Base-by-base conservation (phyloP, 2,329 filamentous ascomycete species). In the Aspergillus carbonarius region DNA sequence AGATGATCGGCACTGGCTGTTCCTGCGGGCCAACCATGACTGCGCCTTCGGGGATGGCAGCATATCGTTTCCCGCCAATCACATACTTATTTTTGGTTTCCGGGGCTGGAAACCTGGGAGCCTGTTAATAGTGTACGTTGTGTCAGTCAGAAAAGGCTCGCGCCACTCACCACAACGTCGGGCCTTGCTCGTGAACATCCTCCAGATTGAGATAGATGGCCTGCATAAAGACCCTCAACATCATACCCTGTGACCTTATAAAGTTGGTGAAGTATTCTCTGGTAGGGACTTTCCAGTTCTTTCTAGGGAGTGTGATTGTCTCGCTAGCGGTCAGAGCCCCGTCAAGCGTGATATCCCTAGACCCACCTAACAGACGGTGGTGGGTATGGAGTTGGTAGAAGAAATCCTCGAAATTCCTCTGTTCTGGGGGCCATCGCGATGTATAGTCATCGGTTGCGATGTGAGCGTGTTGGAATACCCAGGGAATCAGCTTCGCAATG, bases 391-490 rank as follows among this genome's bases (percentile, higher is more conserved):
- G 40, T n/a, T 46, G 17, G 20, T 52, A 18, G 32, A 59, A 59
- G 12, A 59, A 18, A 5, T 20, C 23, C 13, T 18, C 35, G 37
- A 59, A 59, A 12, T 10, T 12, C 13, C 12, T 17, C n/a, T 48
- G 30, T 25, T 46, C 52, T 39, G 27, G 9, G 8, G 47, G 47
- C 53, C 37, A 59, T 35, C 30, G 18, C 25, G 12, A 9, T 7
- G 47, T 17, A 20, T 18, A 34, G 20, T 18, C 12, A 9, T 18
- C 12, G 20, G 46, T 23, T 40, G 48, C 57, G 12, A 44, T 34
- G 18, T 52, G 23, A 9, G 20, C 17, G n/a, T 59, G 32, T 20
- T 46, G 47, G 20, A 56, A 59, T 48, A 53, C 27, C 57, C 57
- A 59, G 12, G 57, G 57, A 12, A 48, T 49, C 1, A 57, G 20